phyloP scores from a whole-genome alignment of 2,329 filamentous ascomycete genomes.

The Sporothrix schenckii region DNA sequence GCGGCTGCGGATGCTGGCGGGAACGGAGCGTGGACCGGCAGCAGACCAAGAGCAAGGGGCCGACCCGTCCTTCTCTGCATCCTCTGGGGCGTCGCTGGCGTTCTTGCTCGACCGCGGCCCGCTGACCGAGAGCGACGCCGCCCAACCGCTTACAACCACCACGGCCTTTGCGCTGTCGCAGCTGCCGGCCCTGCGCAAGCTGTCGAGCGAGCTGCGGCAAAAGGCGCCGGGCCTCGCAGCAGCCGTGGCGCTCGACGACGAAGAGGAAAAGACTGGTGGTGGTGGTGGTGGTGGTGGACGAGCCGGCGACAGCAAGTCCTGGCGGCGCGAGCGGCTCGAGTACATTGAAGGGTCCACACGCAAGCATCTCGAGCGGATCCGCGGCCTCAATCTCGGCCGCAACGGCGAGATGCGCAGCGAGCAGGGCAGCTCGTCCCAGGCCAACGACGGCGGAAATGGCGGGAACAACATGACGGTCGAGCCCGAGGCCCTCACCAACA shows the following conservation, averaged over 20 bases:
- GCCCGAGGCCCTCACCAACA: constrained; percentile 36
- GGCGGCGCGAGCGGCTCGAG: constrained; percentile 70
- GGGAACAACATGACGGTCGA: constrained; percentile 53
- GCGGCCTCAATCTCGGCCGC: constrained; percentile 66
- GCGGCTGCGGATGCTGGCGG: constrained; percentile 58
- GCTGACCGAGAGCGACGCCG: constrained; percentile 55
- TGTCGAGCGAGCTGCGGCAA: constrained; percentile 63
- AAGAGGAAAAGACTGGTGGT: neutral
- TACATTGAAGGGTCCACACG: constrained; percentile 83
- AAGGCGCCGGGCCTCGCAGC: constrained; percentile 65
- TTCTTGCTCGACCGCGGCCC: constrained; percentile 61
- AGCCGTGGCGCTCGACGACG: constrained; percentile 32
- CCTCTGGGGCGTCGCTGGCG: constrained; percentile 48
- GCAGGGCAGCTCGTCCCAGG: constrained; percentile 43
- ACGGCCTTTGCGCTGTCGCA: constrained; percentile 80
- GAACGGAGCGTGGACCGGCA: constrained; percentile 8
- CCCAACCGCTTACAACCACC: constrained; percentile 67
- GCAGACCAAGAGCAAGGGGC: no score
- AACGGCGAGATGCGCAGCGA: constrained; percentile 66
- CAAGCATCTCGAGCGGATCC: constrained; percentile 71
- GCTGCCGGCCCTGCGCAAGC: constrained; percentile 72
- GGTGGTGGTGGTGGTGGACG: constrained; percentile 26
- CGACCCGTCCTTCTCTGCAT: neutral
- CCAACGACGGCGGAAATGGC: constrained; percentile 54
- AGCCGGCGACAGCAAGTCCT: constrained; percentile 51